phyloP scores from a whole-genome alignment of 345 rosid genomes.

The Pistacia atlantica region DNA sequence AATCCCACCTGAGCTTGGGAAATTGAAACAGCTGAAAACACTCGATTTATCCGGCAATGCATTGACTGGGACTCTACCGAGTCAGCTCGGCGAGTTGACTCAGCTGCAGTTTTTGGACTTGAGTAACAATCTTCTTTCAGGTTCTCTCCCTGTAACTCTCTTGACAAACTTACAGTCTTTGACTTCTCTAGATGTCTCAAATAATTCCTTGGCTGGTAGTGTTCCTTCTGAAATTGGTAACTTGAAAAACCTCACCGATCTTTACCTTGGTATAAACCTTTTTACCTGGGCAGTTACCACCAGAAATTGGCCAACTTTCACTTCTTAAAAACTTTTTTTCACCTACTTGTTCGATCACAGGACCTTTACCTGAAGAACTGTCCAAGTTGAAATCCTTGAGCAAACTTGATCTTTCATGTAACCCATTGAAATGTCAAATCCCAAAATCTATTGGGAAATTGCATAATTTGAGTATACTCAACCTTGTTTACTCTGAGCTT shows the following conservation, averaged over 20 bases:
- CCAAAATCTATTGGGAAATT: constrained; percentile 64
- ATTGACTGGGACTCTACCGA: constrained; percentile 56
- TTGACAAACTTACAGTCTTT: constrained; percentile 48
- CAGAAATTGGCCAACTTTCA: constrained; percentile 64
- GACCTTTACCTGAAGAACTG: constrained; percentile 72
- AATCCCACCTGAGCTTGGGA: constrained; percentile 59
- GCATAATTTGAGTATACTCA: constrained; percentile 49
- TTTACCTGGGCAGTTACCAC: constrained; percentile 76
- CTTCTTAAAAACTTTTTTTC: constrained; percentile 53
- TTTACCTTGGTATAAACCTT: constrained; percentile 68
- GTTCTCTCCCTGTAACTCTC: constrained; percentile 51
- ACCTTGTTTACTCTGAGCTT: constrained; percentile 59
- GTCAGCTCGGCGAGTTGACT: constrained; percentile 46
- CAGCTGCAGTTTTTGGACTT: constrained; percentile 62
- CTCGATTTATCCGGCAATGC: constrained; percentile 68
- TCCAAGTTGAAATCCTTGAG: constrained; percentile 44
- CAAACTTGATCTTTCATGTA: constrained; percentile 77
- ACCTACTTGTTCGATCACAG: constrained; percentile 57
- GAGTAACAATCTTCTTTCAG: constrained; percentile 59
- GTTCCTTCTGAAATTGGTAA: constrained; percentile 66
- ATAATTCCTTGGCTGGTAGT: constrained; percentile 64
- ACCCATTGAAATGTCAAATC: constrained; percentile 69
- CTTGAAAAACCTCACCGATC: constrained; percentile 54
- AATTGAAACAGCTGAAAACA: constrained; percentile 42
- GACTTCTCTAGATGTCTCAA: constrained; percentile 66